These are phyloP conservation scores for Capniomyces stellatus DNA, from an alignment of 371 early-diverging fungal species.

Conservation along the genomic window DNA sequence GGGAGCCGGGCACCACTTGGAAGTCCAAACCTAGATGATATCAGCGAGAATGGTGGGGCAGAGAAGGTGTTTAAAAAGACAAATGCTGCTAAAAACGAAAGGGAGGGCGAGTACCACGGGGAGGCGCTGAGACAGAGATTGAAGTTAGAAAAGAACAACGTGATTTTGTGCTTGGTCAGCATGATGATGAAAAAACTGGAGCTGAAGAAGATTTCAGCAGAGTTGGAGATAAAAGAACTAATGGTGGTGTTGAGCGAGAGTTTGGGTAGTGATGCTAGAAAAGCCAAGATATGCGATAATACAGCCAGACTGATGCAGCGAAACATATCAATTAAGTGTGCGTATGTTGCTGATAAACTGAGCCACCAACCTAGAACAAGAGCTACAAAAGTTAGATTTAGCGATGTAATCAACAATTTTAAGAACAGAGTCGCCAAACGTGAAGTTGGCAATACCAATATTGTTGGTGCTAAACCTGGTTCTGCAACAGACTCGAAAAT, in stretches of 20 bases:
- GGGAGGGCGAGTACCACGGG: background rate
- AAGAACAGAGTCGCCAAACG: too few relatives aligned
- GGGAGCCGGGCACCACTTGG: background rate
- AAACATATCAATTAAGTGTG: background rate
- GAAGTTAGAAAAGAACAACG: background rate
- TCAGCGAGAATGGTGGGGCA: too few relatives aligned
- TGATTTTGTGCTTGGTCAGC: background rate
- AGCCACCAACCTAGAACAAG: too few relatives aligned
- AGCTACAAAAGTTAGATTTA: too few relatives aligned
- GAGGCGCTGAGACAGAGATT: background rate
- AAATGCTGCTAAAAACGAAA: background rate
- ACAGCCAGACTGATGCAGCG: background rate
- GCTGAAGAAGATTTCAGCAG: background rate
- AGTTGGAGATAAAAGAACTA: background rate
- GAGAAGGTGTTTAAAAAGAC: background rate
- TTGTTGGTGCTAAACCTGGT: too few relatives aligned
- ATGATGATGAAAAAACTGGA: background rate
- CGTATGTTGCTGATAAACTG: too few relatives aligned
- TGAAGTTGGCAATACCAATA: too few relatives aligned
- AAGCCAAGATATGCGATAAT: background rate
- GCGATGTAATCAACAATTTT: too few relatives aligned
- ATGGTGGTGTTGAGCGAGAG: background rate
- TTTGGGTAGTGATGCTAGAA: background rate
- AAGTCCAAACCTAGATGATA: background rate
- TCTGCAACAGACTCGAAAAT: too few relatives aligned